Conservation (phyloP, 306 rosid species). For the Sicyos edulis region DNA sequence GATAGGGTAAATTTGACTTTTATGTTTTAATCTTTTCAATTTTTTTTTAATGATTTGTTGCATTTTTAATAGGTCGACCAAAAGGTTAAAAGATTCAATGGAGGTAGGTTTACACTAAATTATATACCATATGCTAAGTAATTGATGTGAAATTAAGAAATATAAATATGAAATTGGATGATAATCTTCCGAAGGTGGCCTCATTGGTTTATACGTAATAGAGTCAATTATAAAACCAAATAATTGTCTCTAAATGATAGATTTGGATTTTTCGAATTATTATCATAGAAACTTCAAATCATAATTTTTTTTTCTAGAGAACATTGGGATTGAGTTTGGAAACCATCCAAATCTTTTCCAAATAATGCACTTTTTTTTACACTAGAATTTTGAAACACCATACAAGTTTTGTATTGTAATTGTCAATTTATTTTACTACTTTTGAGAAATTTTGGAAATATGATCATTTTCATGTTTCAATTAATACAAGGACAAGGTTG, state of each 20-base stretch:
- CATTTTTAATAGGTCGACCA: neutral
- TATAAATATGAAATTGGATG: too few relatives aligned
- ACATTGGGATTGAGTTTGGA: constrained; percentile 6
- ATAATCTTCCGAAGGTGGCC: too few relatives aligned
- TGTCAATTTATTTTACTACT: neutral
- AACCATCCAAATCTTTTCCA: neutral
- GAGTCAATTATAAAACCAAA: too few relatives aligned
- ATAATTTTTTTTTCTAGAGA: neutral
- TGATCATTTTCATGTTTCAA: neutral
- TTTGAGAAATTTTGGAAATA: neutral
- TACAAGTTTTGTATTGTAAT: neutral
- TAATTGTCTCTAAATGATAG: too few relatives aligned
- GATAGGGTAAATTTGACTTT: neutral
- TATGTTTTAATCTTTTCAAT: neutral
- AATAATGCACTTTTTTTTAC: neutral
- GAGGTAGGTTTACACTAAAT: too few relatives aligned
- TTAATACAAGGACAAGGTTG: neutral
- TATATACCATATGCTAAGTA: neutral
- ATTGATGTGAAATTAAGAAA: neutral
- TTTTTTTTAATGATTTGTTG: neutral
- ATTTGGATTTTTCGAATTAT: too few relatives aligned
- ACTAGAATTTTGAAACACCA: neutral
- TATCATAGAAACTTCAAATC: neutral
- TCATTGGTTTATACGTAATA: too few relatives aligned
- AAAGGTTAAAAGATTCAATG: too few relatives aligned